Evolutionary conservation across 352 stramenopile species (phyloP), one percentile per base, ranked within the genome.

Genomic region (Phytophthora pistaciae): DNA sequence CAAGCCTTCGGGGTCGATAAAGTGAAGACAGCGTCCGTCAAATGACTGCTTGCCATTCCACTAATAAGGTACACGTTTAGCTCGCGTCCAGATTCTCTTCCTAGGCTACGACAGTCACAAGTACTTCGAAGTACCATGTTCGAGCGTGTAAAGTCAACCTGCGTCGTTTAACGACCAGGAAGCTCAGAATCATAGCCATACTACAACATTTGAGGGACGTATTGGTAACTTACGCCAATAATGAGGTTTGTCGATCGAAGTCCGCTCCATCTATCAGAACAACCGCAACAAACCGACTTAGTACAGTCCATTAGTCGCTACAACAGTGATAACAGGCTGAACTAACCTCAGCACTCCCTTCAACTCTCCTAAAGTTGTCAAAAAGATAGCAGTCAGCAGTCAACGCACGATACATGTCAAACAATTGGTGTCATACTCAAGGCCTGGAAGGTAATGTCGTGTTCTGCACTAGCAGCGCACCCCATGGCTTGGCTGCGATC

Each of bases 121-220:
- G 50, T 29, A 29, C 25, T 29, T 29, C 25, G 25, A 29, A 29
- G 25, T 71, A 91, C 85, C 70, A 74, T 86, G 60, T 95, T 95
- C 60, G 82, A 92, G 55, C 88, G 87, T 20, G 86, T 95, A 61
- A 84, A 94, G 77, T 95, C 86, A 50, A 94, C 81, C 84, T 92
- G 52, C n/a, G 38, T 60, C 33, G 48, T 42, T 52, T 36, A 62
- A 27, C 11, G 11, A 5, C 42, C 57, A 29, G 25, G 20, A 29
- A 14, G 13, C 44, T 73, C 53, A 73, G 60, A 48, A 68, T 4
- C 36, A 44, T 7, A 29, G 25, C 25, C 25, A 29, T 29, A 29
- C 25, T 29, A 29, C 25, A 29, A 29, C 25, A 5, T 29, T 29
- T 29, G 25, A 29, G 25, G 25, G 5, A 4, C 25, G 25, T 29